These are phyloP conservation scores for Trichomonascaceae sp. DNA, from an alignment of 1,139 yeast genomes.

Conservation along the genomic window DNA sequence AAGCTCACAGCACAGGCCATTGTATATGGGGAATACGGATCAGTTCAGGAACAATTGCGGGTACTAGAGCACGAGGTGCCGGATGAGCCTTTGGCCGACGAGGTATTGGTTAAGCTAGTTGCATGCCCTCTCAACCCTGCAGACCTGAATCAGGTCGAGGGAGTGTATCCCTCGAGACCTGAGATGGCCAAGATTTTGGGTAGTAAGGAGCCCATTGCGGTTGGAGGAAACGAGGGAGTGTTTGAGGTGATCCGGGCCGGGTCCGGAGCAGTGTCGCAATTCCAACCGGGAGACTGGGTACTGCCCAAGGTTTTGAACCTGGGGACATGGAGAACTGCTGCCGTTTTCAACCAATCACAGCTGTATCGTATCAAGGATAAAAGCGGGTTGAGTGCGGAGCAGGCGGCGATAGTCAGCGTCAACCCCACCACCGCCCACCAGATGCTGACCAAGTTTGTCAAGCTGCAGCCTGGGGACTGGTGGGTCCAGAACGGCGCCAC, in stretches of 20 bases:
- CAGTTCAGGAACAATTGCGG: conserved; percentile 18
- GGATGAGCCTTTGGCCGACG: conserved; percentile 24
- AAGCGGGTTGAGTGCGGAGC: conserved; percentile 30
- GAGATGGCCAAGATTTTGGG: conserved; percentile 41
- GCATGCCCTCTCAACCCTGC: conserved; percentile 93
- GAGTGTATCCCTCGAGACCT: conserved; percentile 86
- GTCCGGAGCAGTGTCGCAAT: conserved; percentile 25
- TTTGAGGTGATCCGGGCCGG: conserved; percentile 75
- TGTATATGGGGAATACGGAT: conserved; percentile 19
- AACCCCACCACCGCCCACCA: conserved; percentile 90
- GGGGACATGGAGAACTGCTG: conserved; percentile 94
- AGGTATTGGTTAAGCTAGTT: conserved; percentile 46
- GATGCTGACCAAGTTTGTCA: conserved; percentile 61
- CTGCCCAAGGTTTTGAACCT: conserved; percentile 71
- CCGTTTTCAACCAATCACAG: conserved; percentile 27
- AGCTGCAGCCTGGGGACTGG: conserved; percentile 71
- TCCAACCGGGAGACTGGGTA: conserved; percentile 77
- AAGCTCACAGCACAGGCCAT: conserved; percentile 11
- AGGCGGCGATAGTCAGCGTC: conserved; percentile 82
- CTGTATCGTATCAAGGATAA: conserved; percentile 32
- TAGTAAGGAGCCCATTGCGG: conserved; percentile 50
- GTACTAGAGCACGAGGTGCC: conserved; percentile 14
- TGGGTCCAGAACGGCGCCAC: conserved; percentile 94
- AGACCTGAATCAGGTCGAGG: conserved; percentile 80
- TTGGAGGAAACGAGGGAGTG: conserved; percentile 90